Evolutionary conservation across 176 grass and related monocot species (phyloP).

Genomic region (Musa itinerans): DNA sequence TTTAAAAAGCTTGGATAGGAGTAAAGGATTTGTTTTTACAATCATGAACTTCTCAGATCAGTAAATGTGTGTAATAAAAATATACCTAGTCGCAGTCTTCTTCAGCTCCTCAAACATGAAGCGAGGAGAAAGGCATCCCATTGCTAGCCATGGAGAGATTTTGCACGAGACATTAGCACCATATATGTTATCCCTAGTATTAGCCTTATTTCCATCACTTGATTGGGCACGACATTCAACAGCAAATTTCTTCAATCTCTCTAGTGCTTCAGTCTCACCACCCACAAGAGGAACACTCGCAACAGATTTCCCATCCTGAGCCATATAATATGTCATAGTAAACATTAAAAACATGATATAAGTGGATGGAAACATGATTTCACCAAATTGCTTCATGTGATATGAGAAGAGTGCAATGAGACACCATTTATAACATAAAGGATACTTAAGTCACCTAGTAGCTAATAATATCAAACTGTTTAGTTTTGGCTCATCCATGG

Average conservation of each 20-base stretch:
- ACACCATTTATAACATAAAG: neutral
- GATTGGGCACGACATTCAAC: conserved; percentile 59
- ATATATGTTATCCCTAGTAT: conserved; percentile 59
- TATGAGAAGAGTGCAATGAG: neutral
- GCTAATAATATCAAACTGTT: no score
- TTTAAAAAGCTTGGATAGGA: neutral
- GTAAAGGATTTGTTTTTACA: neutral
- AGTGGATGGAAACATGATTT: neutral
- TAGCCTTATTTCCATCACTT: conserved; percentile 51
- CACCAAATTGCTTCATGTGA: neutral
- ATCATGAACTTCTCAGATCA: neutral
- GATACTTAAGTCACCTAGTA: no score
- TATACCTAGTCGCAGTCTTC: conserved; percentile 69
- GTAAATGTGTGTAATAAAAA: neutral
- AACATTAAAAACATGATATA: neutral
- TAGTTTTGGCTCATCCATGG: no score
- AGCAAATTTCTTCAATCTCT: conserved; percentile 86
- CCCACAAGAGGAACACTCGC: conserved; percentile 60
- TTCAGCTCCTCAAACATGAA: conserved; percentile 98
- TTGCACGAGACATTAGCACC: conserved; percentile 98
- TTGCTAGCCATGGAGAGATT: conserved; percentile 95
- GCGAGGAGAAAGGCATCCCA: conserved; percentile 86
- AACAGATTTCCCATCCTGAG: conserved; percentile 56
- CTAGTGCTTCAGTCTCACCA: conserved; percentile 81
- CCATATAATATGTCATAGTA: neutral